These are phyloP conservation scores for Colletotrichum sp. DNA, from an alignment of 2,329 filamentous ascomycete genomes.

Conservation along the genomic window DNA sequence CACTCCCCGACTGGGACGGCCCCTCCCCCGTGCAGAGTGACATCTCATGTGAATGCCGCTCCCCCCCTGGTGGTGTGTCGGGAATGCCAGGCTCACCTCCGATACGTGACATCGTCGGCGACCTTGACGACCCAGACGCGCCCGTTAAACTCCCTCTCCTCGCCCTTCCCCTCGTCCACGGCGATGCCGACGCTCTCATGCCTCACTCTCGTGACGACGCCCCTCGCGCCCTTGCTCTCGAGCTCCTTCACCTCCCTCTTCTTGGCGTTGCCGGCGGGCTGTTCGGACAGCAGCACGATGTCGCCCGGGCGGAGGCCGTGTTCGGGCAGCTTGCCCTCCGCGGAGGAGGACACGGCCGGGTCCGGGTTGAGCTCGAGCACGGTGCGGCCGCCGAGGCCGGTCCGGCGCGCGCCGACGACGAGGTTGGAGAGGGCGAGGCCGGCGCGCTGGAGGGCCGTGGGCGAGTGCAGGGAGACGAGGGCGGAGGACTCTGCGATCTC, in stretches of 20 bases:
- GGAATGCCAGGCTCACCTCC: slow-evolving; percentile 42
- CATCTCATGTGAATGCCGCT: background rate
- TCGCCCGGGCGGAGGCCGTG: slow-evolving; percentile 80
- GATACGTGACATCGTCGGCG: slow-evolving; percentile 72
- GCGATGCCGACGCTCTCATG: slow-evolving; percentile 68
- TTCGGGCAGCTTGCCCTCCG: slow-evolving; percentile 62
- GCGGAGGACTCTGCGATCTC: slow-evolving; percentile 74
- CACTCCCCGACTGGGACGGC: background rate
- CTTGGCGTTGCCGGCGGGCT: slow-evolving; percentile 74
- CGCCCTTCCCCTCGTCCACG: slow-evolving; percentile 68
- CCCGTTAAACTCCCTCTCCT: slow-evolving; percentile 45
- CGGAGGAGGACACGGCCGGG: slow-evolving; percentile 63
- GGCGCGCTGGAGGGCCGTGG: slow-evolving; percentile 72
- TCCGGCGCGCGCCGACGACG: slow-evolving; percentile 75
- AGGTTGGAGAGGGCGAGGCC: slow-evolving; percentile 84
- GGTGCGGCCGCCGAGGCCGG: slow-evolving; percentile 88
- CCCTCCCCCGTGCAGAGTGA: background rate
- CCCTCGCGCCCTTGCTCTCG: slow-evolving; percentile 70
- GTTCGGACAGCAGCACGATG: slow-evolving; percentile 77
- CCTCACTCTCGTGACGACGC: slow-evolving; percentile 72
- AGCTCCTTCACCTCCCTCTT: slow-evolving; percentile 75
- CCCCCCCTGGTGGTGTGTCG: background rate
- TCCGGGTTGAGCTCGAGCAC: slow-evolving; percentile 83
- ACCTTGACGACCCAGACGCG: slow-evolving; percentile 70
- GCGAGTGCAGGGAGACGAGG: slow-evolving; percentile 71